phyloP scores from a whole-genome alignment of 2,329 filamentous ascomycete species.

The Hypoxylon sp. region DNA sequence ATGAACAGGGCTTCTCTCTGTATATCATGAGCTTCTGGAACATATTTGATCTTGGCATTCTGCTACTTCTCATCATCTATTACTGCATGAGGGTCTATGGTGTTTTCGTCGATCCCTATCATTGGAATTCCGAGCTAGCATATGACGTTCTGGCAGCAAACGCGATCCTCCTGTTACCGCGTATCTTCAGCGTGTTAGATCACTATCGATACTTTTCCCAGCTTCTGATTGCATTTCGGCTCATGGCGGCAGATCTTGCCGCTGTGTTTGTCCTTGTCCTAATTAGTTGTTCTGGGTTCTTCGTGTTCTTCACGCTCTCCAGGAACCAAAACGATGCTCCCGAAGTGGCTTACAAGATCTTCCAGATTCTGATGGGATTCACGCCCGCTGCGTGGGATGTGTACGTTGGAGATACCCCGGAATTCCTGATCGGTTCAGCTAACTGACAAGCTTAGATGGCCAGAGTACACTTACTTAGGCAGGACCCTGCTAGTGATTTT shows the following conservation, averaged over 20 bases:
- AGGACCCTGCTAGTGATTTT: constrained; percentile 83
- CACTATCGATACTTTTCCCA: constrained; percentile 98
- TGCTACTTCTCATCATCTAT: constrained; percentile 88
- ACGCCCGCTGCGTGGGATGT: constrained; percentile 95
- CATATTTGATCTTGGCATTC: constrained; percentile 90
- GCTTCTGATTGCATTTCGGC: constrained; percentile 90
- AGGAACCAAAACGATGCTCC: constrained; percentile 77
- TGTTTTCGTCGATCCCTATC: constrained; percentile 81
- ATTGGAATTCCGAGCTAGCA: constrained; percentile 81
- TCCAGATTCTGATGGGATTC: constrained; percentile 96
- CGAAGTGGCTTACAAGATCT: constrained; percentile 89
- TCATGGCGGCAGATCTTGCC: constrained; percentile 92
- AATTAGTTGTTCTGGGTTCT: constrained; percentile 93
- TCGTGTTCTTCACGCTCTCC: constrained; percentile 92
- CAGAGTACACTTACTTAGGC: constrained; percentile 82
- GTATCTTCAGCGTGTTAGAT: constrained; percentile 92
- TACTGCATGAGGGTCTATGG: constrained; percentile 92
- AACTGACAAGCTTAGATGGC: constrained; percentile 66
- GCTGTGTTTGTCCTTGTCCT: constrained; percentile 88
- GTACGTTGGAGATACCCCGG: constrained; percentile 59
- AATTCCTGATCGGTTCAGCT: constrained; percentile 25
- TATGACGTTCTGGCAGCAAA: constrained; percentile 96
- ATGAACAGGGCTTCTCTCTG: constrained; percentile 94
- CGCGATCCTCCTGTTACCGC: constrained; percentile 88
- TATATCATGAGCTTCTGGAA: constrained; percentile 99